phyloP scores from a whole-genome alignment of 2,329 filamentous ascomycete genomes.

The Fusarium sulawesiense region DNA sequence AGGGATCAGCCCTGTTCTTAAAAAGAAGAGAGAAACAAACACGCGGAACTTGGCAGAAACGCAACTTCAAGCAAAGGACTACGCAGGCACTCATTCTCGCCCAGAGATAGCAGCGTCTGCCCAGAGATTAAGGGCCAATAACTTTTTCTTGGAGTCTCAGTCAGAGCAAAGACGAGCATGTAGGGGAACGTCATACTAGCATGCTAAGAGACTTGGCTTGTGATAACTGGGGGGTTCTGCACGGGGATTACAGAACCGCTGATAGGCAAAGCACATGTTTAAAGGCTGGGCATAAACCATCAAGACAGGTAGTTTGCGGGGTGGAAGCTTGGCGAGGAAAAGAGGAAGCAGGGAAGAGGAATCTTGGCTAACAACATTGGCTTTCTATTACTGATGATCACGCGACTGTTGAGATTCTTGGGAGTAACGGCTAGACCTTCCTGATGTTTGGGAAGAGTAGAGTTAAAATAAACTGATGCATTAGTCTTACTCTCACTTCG shows the following conservation, averaged over 20 bases:
- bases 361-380: neutral
- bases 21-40: neutral
- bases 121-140: neutral
- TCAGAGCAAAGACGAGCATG: neutral
- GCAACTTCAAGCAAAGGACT: no score
- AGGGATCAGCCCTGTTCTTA: neutral
- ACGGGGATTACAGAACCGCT: neutral
- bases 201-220: neutral
- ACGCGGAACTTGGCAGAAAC: neutral
- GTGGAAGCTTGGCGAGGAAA: neutral
- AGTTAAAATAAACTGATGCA: neutral
- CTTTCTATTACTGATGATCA: neutral
- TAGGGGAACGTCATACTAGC: neutral
- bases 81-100: no score
- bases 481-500: neutral
- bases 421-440: neutral
- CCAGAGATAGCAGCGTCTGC: neutral
- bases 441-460: neutral
- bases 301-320: neutral
- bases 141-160: neutral
- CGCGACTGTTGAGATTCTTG: neutral
- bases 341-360: neutral
- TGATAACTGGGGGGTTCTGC: neutral
- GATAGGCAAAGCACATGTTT: neutral
- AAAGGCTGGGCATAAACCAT: neutral